A percentile compares a stretch with the other conserved stretches of the same genome.
These are phyloP conservation scores for Fusarium camptoceras DNA, from an alignment of 2,329 filamentous ascomycete genomes.

Conservation along the genomic window DNA sequence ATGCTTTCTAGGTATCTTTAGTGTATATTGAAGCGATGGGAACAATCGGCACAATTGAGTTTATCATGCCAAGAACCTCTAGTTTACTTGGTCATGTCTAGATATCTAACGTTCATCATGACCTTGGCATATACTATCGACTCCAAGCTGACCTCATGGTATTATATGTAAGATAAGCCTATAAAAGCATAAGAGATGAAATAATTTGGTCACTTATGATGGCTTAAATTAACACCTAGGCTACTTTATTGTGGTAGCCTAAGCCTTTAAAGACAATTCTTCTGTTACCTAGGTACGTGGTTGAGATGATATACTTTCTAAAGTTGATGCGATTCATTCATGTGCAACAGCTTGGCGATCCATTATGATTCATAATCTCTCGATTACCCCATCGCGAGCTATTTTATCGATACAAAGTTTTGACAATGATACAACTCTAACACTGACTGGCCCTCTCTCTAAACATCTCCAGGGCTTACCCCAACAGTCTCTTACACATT, in stretches of 20 bases:
- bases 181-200: too few relatives aligned
- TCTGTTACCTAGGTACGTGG: too few relatives aligned
- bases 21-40: neutral
- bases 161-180: too few relatives aligned
- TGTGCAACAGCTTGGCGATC: neutral
- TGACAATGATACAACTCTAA: neutral
- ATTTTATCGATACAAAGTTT: neutral
- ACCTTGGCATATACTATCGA: neutral
- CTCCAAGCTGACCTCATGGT: too few relatives aligned
- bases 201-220: too few relatives aligned
- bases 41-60: neutral
- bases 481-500: neutral
- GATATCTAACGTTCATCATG: neutral
- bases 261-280: too few relatives aligned
- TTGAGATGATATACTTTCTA: too few relatives aligned
- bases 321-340: neutral
- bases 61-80: neutral
- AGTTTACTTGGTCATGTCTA: neutral
- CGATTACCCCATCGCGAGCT: neutral
- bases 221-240: too few relatives aligned
- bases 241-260: too few relatives aligned
- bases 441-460: neutral
- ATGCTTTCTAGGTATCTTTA: neutral
- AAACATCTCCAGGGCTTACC: neutral
- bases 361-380: neutral